Base-by-base conservation (phyloP, 2,329 filamentous ascomycete species). In the Thermothelomyces thermophilus region DNA sequence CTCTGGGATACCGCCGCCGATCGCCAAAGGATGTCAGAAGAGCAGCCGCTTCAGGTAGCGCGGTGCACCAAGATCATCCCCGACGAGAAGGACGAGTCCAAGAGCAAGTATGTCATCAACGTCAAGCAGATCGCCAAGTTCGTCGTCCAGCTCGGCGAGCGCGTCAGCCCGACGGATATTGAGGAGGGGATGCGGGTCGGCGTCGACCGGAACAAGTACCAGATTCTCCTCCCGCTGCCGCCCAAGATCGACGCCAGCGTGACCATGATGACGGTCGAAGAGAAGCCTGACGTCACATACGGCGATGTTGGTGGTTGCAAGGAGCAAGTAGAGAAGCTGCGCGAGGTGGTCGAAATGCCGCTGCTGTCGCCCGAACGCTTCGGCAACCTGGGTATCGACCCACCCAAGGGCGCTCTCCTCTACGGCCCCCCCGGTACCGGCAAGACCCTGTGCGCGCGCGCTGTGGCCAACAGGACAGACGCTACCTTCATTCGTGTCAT, bases 71-170 rank as follows among this genome's bases (percentile, higher is more conserved):
- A 98, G 79, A 98, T 98, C 69, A 98, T 98, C 61, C 84, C 90
- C 54, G 91, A 97, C 66, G 90, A 95, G 68, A 91, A 93, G 71
- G 90, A 97, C 67, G 77, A 88, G 54, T 87, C 95, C 56, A 98
- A 98, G 81, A 95, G 87, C 82, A 98, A 97, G 83, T 98, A 98
- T 75, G 90, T 98, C 64, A 98, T 98, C 79, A 98, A 98, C 72
- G 91, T 98, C 62, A 98, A 98, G 77, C 93, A 98, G 71, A 98
- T 98, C 64, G 93, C 93, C 64, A 98, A 98, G 73, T 98, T 98
- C 64, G 93, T 98, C 44, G 93, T 98, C 58, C 93, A 96, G 70
- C 82, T 98, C 46, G 93, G 93, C 62, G 93, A 98, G 67, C 86
- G 93, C 57, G 93, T 98, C 61, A 94, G 87, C 65, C 93, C 93